These are phyloP conservation scores for Boletus sensibilis DNA, from an alignment of 768 basidiomycete species.

Conservation along the genomic window DNA sequence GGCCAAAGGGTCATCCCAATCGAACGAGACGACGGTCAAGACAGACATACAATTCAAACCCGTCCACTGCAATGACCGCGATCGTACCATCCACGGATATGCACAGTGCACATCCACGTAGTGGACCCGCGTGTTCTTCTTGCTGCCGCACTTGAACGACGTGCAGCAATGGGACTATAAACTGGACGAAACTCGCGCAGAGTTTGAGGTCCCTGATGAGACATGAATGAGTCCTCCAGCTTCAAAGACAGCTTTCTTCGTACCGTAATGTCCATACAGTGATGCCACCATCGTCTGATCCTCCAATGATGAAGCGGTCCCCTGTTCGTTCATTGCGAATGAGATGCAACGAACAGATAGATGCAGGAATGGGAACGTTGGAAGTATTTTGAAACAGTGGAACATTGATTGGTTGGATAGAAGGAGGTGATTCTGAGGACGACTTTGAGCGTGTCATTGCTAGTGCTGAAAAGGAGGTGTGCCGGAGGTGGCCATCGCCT, in stretches of 20 bases:
- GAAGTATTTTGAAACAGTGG: conserved; percentile 40
- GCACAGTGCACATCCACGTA: conserved; percentile 71
- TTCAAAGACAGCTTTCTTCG: conserved; percentile 17
- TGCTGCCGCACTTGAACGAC: conserved; percentile 53
- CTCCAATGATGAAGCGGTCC: conserved; percentile 67
- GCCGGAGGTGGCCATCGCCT: conserved; percentile 57
- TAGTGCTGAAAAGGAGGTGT: conserved; percentile 44
- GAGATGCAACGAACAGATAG: conserved; percentile 45
- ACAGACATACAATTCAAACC: conserved; percentile 69
- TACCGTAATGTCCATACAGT: conserved; percentile 72
- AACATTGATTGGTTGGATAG: neutral
- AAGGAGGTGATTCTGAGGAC: neutral
- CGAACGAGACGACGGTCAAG: neutral
- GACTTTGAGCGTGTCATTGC: neutral
- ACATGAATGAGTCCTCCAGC: neutral
- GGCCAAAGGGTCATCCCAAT: neutral
- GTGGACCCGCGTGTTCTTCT: conserved; percentile 49
- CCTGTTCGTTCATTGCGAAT: conserved; percentile 58
- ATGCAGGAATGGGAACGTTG: conserved; percentile 46
- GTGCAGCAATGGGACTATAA: conserved; percentile 59
- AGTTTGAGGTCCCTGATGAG: conserved; percentile 56
- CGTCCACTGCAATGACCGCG: conserved; percentile 71
- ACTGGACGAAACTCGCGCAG: conserved; percentile 70
- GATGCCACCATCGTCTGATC: conserved; percentile 76
- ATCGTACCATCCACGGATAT: conserved; percentile 78